These are phyloP conservation scores for Sphagnum contortum DNA, from an alignment of 225 moss, liverwort and hornwort genomes.

Conservation along the genomic window DNA sequence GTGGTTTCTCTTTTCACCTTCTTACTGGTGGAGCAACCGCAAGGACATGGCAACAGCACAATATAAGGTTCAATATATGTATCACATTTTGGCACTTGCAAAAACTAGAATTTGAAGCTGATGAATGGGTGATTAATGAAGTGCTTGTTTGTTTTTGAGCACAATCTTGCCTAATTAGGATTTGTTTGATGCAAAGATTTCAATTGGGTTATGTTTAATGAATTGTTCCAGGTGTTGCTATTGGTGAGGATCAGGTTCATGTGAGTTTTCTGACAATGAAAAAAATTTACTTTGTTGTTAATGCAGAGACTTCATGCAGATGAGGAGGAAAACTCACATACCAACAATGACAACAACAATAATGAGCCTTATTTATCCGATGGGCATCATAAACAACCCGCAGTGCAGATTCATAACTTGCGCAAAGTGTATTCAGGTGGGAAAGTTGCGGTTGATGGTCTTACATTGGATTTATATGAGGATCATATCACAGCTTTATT, in stretches of 20 bases:
- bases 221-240: too few relatives aligned
- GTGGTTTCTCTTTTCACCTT: slow-evolving; percentile 63
- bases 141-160: too few relatives aligned
- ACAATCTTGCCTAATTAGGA: too few relatives aligned
- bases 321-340: slow-evolving; percentile 13
- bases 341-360: not conserved
- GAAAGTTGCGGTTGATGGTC: slow-evolving; percentile 76
- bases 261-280: not conserved
- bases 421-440: slow-evolving; percentile 72
- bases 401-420: slow-evolving; percentile 58
- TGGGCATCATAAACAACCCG: slow-evolving; percentile 32
- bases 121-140: too few relatives aligned
- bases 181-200: too few relatives aligned
- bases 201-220: too few relatives aligned
- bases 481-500: slow-evolving; percentile 87
- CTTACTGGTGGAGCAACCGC: slow-evolving; percentile 57
- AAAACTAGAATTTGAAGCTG: not conserved
- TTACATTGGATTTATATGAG: slow-evolving; percentile 74
- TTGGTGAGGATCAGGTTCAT: too few relatives aligned
- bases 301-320: slow-evolving; percentile 39
- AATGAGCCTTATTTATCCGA: slow-evolving; percentile 61
- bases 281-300: slow-evolving; percentile 1
- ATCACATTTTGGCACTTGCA: not conserved
- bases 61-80: slow-evolving; percentile 53
- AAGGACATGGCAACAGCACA: slow-evolving; percentile 18